These are phyloP conservation scores for Magnolia kwangsiensis DNA, from an alignment of 164 flowering plant genomes.

Conservation along the genomic window DNA sequence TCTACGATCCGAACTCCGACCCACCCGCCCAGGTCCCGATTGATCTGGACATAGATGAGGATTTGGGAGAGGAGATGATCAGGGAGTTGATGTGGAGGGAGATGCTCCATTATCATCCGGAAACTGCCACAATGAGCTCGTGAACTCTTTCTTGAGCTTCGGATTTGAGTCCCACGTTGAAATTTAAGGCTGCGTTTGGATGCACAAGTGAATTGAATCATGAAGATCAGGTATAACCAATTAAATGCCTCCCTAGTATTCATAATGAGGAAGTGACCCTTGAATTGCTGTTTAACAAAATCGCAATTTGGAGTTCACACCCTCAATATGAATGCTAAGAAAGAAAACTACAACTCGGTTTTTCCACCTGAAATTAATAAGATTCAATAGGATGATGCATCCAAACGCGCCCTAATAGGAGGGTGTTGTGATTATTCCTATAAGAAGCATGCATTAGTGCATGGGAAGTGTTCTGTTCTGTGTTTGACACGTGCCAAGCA, in stretches of 20 bases:
- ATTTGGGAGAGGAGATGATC: conserved; percentile 66
- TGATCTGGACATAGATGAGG: conserved; percentile 78
- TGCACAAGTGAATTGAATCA: background rate
- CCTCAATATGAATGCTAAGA: background rate
- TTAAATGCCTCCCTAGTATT: background rate
- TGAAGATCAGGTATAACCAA: background rate
- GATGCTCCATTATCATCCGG: conserved; percentile 82
- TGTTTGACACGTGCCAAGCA: too few relatives aligned
- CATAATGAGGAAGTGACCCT: background rate
- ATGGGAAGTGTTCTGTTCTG: too few relatives aligned
- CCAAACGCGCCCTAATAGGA: background rate
- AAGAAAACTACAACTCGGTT: background rate
- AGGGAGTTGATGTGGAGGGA: conserved; percentile 87
- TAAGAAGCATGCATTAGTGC: too few relatives aligned
- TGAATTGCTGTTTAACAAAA: background rate
- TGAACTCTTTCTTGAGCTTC: background rate
- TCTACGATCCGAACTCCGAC: conserved; percentile 60
- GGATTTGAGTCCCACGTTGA: background rate
- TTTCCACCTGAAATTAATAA: too few relatives aligned
- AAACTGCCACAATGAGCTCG: conserved; percentile 13
- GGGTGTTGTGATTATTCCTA: too few relatives aligned
- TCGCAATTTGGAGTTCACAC: background rate
- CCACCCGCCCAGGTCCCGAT: conserved; percentile 80
- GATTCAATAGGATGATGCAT: background rate
- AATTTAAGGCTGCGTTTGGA: background rate